phyloP scores from a whole-genome alignment of 1,284 basidiomycete genomes.

The Wolfiporia cocos region DNA sequence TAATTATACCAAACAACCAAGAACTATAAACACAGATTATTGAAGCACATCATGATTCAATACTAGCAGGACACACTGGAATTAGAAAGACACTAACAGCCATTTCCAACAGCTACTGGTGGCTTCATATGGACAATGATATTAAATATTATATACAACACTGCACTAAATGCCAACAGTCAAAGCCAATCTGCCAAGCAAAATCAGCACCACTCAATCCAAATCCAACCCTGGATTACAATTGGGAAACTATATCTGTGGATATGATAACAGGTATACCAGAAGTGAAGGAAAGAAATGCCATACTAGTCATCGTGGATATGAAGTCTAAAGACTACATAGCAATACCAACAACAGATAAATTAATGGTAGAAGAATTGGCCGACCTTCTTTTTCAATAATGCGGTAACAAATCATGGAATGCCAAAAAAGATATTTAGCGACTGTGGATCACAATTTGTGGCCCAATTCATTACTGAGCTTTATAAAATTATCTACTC shows the following conservation, averaged over 20 bases:
- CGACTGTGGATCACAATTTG: not conserved
- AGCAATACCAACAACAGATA: not conserved
- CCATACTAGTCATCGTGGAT: not conserved
- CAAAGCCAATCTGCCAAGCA: not conserved
- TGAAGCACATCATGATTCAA: not conserved
- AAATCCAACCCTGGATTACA: not conserved
- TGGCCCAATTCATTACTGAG: not conserved
- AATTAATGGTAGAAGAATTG: not conserved
- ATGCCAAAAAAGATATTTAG: not conserved
- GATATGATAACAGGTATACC: conserved; percentile 1
- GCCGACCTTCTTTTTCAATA: not conserved
- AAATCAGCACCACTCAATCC: not conserved
- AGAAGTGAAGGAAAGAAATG: not conserved
- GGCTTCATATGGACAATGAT: not conserved
- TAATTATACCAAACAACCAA: not conserved
- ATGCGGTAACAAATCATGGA: not conserved
- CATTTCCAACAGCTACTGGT: no score
- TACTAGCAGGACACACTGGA: no score
- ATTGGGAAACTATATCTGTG: conserved; percentile 4
- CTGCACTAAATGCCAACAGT: not conserved
- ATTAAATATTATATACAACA: not conserved
- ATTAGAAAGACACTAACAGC: no score
- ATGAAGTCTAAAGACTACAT: conserved; percentile 1
- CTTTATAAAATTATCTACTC: not conserved
- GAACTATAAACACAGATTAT: not conserved